A percentile compares a stretch with the other conserved stretches of the same genome.
These are phyloP conservation scores for Zychaea mexicana DNA, from an alignment of 371 early-diverging fungal genomes.

Conservation along the genomic window DNA sequence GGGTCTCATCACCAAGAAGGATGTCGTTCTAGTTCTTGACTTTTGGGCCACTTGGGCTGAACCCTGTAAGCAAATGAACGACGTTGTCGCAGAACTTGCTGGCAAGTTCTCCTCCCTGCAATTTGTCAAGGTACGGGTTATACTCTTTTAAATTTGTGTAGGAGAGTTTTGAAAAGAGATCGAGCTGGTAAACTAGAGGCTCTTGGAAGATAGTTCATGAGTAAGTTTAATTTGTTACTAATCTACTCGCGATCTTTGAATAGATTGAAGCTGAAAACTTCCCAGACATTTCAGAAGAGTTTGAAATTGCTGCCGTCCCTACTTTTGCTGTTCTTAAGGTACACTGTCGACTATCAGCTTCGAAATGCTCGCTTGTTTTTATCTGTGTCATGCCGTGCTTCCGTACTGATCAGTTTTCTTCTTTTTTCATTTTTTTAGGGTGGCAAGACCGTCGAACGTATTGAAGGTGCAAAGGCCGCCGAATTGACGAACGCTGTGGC, in stretches of 20 bases:
- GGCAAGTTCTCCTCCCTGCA: constrained; percentile 71
- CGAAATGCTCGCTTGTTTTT: too few species aligned
- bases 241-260: background rate
- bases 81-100: constrained; percentile 84
- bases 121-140: constrained; percentile 73
- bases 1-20: constrained; percentile 27
- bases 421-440: constrained; percentile 39
- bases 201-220: background rate
- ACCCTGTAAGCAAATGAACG: constrained; percentile 90
- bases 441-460: constrained; percentile 70
- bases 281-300: constrained; percentile 84
- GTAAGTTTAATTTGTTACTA: background rate
- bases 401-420: too few species aligned
- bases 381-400: too few species aligned
- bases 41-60: constrained; percentile 94
- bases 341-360: constrained; percentile 2
- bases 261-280: constrained; percentile 92
- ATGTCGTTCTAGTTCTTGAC: constrained; percentile 62
- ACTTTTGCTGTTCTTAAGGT: constrained; percentile 86
- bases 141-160: too few species aligned
- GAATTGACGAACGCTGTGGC: constrained; percentile 71
- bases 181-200: too few species aligned
- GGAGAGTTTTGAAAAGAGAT: too few species aligned
- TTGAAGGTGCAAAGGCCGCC: constrained; percentile 91
- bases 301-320: constrained; percentile 92